These are phyloP conservation scores for Lachancea meyersii DNA, from an alignment of 805 yeast species.

Conservation along the genomic window DNA sequence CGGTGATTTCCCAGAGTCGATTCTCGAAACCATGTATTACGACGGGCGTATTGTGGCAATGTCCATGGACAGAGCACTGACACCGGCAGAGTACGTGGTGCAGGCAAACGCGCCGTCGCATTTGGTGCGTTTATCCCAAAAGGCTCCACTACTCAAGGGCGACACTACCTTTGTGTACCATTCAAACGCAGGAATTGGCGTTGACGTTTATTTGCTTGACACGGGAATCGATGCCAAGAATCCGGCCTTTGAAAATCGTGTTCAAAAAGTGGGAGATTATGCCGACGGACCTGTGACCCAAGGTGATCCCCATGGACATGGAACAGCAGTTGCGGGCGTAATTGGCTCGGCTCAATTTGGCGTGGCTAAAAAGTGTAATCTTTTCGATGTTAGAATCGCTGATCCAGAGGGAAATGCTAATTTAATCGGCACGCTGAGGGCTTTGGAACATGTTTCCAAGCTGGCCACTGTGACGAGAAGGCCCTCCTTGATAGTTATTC, in stretches of 20 bases:
- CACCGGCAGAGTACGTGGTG: slow-evolving; percentile 26
- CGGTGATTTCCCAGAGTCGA: slow-evolving; percentile 33
- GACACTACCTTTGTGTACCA: slow-evolving; percentile 19
- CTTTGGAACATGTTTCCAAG: slow-evolving; percentile 60
- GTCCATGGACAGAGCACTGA: slow-evolving; percentile 33
- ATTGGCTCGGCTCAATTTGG: slow-evolving; percentile 77
- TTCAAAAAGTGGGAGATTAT: slow-evolving; percentile 51
- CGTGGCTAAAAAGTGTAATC: slow-evolving; percentile 61
- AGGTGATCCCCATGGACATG: slow-evolving; percentile 79
- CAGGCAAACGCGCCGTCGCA: slow-evolving; percentile 58
- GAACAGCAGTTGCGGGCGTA: slow-evolving; percentile 89
- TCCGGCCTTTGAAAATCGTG: slow-evolving; percentile 61
- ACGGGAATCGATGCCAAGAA: slow-evolving; percentile 66
- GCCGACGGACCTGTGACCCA: slow-evolving; percentile 43
- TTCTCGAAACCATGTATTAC: slow-evolving; percentile 30
- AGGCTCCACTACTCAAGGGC: slow-evolving; percentile 31
- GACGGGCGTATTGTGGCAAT: slow-evolving; percentile 35
- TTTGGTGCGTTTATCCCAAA: slow-evolving; percentile 55
- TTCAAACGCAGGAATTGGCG: slow-evolving; percentile 48
- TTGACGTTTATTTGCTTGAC: slow-evolving; percentile 73
- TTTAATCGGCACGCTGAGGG: slow-evolving; percentile 55
- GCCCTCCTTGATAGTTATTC: slow-evolving; percentile 64
- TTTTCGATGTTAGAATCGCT: slow-evolving; percentile 71
- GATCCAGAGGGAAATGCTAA: slow-evolving; percentile 64
- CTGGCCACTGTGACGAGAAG: slow-evolving; percentile 38